phyloP scores from a whole-genome alignment of 2,329 filamentous ascomycete species.

The Elsinoe australis region DNA sequence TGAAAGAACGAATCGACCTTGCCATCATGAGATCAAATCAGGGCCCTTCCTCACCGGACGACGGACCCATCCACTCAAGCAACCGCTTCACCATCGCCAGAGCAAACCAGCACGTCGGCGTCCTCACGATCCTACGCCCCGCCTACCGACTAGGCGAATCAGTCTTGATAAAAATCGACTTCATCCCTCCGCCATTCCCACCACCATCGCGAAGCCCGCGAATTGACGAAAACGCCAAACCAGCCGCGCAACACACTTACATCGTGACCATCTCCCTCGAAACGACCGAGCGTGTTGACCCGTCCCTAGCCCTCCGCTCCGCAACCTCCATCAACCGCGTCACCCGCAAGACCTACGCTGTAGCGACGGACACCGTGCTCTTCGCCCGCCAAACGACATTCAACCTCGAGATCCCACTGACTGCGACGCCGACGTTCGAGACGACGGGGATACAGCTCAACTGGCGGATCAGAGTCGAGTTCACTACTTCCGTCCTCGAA shows the following conservation, averaged over 20 bases:
- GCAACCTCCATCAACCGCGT: slow-evolving; percentile 79
- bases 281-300: slow-evolving; percentile 74
- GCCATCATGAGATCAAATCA: slow-evolving; percentile 76
- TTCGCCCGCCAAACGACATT: slow-evolving; percentile 75
- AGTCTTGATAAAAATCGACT: slow-evolving; percentile 77
- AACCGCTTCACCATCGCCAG: slow-evolving; percentile 94
- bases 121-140: slow-evolving; percentile 79
- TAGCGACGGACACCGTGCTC: slow-evolving; percentile 71
- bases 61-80: slow-evolving; percentile 51
- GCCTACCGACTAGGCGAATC: slow-evolving; percentile 85
- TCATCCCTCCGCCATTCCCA: slow-evolving; percentile 42
- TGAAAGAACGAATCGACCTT: slow-evolving; percentile 81
- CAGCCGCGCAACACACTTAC: no score
- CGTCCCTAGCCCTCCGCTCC: slow-evolving; percentile 72
- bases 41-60: slow-evolving; percentile 46
- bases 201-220: background rate
- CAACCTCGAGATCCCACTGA: slow-evolving; percentile 70
- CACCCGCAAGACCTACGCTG: slow-evolving; percentile 72
- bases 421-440: slow-evolving; percentile 81
- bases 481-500: slow-evolving; percentile 34
- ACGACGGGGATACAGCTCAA: slow-evolving; percentile 80
- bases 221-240: slow-evolving; percentile 36
- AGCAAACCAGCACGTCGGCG: slow-evolving; percentile 82
- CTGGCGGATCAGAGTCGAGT: slow-evolving; percentile 87
- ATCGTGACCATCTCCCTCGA: slow-evolving; percentile 78